A percentile compares a stretch with the other conserved stretches of the same genome.
Conservation (phyloP, 345 rosid genomes). For the Hirschfeldia incana region DNA sequence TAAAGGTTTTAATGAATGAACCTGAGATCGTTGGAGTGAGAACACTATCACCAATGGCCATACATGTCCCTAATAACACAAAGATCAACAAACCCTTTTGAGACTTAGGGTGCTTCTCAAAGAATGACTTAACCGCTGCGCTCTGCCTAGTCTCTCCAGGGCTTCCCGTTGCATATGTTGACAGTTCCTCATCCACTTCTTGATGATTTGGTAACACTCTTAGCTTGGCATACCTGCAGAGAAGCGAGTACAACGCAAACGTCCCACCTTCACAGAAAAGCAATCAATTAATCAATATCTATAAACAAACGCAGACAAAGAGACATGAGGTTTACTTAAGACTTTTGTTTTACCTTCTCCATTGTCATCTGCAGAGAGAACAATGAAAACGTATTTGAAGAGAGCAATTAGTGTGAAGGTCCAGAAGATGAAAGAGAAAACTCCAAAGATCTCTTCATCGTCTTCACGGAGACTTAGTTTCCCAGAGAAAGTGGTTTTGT, state of each 20-base stretch:
- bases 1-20: conserved; percentile 16
- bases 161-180: conserved; percentile 54
- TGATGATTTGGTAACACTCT: conserved; percentile 84
- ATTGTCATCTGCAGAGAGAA: conserved; percentile 74
- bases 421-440: conserved; percentile 89
- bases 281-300: neutral
- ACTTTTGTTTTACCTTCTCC: conserved; percentile 65
- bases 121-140: conserved; percentile 52
- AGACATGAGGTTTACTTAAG: neutral
- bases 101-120: conserved; percentile 57
- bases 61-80: conserved; percentile 73
- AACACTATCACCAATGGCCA: conserved; percentile 79
- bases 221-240: conserved; percentile 72
- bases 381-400: conserved; percentile 68
- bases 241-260: conserved; percentile 86
- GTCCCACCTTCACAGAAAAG: conserved; percentile 61
- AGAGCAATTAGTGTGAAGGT: conserved; percentile 76
- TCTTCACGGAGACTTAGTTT: conserved; percentile 64
- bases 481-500: conserved; percentile 79
- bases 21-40: conserved; percentile 93
- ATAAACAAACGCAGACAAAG: neutral
- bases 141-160: conserved; percentile 53
- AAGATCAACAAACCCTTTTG: conserved; percentile 56
- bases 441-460: conserved; percentile 81
- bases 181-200: conserved; percentile 70